Percentiles rank a stretch among this genome's conserved stretches.
These are phyloP conservation scores for Vararia minispora DNA, from an alignment of 768 basidiomycete species.

Conservation along the genomic window DNA sequence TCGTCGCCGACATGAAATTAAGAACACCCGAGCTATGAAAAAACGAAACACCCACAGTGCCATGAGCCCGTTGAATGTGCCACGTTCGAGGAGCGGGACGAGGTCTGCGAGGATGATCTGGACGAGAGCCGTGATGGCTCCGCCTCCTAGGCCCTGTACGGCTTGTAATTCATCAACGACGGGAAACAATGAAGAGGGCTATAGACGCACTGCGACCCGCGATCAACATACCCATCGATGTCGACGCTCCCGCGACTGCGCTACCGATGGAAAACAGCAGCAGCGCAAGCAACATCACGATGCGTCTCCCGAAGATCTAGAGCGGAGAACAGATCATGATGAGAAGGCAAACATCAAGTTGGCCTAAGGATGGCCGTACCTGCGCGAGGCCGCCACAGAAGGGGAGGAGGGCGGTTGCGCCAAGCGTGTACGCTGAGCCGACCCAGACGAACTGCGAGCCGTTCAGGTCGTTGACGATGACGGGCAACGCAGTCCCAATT, in stretches of 20 bases:
- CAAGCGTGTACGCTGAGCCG: slow-evolving; percentile 17
- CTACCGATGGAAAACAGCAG: slow-evolving; percentile 21
- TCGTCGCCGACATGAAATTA: background rate
- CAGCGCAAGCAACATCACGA: slow-evolving; percentile 17
- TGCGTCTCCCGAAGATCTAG: slow-evolving; percentile 22
- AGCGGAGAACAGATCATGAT: no score
- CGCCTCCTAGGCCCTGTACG: slow-evolving; percentile 21
- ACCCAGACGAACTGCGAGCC: slow-evolving; percentile 15
- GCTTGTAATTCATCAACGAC: slow-evolving; percentile 8
- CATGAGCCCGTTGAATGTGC: slow-evolving; percentile 20
- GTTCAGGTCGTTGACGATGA: slow-evolving; percentile 20
- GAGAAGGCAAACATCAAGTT: background rate
- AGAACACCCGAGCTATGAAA: slow-evolving; percentile 12
- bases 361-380: no score
- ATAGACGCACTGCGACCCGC: slow-evolving; percentile 16
- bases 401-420: slow-evolving; percentile 18
- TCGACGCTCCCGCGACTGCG: slow-evolving; percentile 23
- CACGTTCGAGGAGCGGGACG: slow-evolving; percentile 24
- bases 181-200: background rate
- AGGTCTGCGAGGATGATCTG: slow-evolving; percentile 24
- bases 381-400: slow-evolving; percentile 16
- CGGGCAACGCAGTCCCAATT: slow-evolving; percentile 19
- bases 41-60: slow-evolving; percentile 15
- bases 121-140: slow-evolving; percentile 18
- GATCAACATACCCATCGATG: slow-evolving; percentile 23